phyloP scores from a whole-genome alignment of 352 stramenopile genomes.

The Hyaloperonospora arabidopsidis region DNA sequence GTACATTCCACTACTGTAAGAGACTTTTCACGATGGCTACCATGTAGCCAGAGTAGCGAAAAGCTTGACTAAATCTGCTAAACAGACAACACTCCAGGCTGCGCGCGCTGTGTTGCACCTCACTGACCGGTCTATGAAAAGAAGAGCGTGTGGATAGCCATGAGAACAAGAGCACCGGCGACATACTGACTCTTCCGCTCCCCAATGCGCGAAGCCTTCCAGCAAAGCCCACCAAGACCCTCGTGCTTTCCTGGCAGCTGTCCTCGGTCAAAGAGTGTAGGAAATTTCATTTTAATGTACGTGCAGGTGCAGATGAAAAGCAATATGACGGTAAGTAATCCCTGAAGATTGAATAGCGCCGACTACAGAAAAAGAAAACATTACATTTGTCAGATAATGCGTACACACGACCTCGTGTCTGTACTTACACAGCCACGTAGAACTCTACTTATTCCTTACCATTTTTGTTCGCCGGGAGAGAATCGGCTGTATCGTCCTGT shows the following conservation, averaged over 20 bases:
- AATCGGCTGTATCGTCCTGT: not conserved
- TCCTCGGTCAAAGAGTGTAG: conserved; percentile 90
- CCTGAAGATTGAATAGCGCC: conserved; percentile 96
- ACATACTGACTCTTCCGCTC: conserved; percentile 90
- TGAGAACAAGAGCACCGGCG: conserved; percentile 65
- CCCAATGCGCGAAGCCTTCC: conserved; percentile 88
- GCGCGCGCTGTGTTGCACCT: no score
- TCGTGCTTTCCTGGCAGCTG: conserved; percentile 81
- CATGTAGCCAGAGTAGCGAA: no score
- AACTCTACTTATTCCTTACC: conserved; percentile 12
- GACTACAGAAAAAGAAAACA: conserved; percentile 45
- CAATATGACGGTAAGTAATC: conserved; percentile 92
- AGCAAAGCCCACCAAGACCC: conserved; percentile 84
- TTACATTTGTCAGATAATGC: no score
- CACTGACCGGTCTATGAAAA: conserved; percentile 37
- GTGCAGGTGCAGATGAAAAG: conserved; percentile 97
- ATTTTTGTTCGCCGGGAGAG: conserved; percentile 6
- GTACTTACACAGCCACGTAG: no score
- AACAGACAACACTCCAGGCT: no score
- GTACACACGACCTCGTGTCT: no score
- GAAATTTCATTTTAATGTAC: conserved; percentile 93
- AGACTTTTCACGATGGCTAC: no score
- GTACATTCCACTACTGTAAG: no score
- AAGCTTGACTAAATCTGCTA: no score
- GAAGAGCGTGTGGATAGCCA: conserved; percentile 90